phyloP scores from a whole-genome alignment of 805 yeast genomes.

The Hanseniaspora singularis region DNA sequence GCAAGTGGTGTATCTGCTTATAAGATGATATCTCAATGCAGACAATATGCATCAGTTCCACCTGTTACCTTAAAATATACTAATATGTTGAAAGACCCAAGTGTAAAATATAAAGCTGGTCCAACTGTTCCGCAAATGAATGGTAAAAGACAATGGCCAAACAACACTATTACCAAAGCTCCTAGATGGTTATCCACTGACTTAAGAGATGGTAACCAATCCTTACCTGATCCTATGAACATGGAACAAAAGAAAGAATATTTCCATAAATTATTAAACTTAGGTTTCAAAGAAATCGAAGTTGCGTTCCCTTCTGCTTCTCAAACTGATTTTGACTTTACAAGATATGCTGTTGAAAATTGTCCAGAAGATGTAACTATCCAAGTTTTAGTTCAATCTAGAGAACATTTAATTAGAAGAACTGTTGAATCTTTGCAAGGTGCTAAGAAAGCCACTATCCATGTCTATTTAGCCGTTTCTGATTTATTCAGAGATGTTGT shows the following conservation, averaged over 20 bases:
- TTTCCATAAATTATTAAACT: constrained; percentile 56
- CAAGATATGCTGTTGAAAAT: constrained; percentile 64
- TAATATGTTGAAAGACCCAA: constrained; percentile 60
- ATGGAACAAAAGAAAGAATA: constrained; percentile 62
- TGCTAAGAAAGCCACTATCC: constrained; percentile 60
- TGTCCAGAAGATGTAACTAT: constrained; percentile 66
- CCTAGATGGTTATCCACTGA: constrained; percentile 77
- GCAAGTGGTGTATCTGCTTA: constrained; percentile 8
- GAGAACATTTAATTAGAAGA: constrained; percentile 61
- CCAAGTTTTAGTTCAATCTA: constrained; percentile 65
- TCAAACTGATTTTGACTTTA: constrained; percentile 71
- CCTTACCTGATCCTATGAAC: constrained; percentile 74
- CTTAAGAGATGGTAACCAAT: constrained; percentile 70
- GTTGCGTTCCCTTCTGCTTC: constrained; percentile 74
- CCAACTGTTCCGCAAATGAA: constrained; percentile 44
- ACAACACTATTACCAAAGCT: constrained; percentile 50
- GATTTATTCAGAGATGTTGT: constrained; percentile 67
- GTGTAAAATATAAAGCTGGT: constrained; percentile 47
- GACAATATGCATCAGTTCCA: constrained; percentile 19
- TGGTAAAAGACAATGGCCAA: constrained; percentile 52
- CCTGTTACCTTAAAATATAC: constrained; percentile 30
- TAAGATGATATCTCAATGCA: constrained; percentile 10
- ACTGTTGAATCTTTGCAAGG: constrained; percentile 64
- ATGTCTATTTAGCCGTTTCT: constrained; percentile 64
- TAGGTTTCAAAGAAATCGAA: constrained; percentile 73